Conservation (phyloP, 768 basidiomycete species). For the Mycena filopes region DNA sequence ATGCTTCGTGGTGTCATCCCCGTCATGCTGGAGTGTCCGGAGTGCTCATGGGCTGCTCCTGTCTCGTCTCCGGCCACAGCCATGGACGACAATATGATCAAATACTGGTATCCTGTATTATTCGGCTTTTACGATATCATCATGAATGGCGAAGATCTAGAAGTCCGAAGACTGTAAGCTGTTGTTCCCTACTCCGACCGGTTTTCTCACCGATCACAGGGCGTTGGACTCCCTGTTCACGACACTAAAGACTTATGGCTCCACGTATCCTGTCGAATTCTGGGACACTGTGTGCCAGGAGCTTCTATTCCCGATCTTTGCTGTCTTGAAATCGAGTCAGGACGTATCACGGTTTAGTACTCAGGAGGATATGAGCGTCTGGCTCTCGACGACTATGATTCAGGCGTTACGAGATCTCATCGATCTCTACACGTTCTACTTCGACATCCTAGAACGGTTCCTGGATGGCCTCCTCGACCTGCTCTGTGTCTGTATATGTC, state of each 20-base stretch:
- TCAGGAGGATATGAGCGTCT: conserved; percentile 99
- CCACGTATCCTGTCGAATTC: conserved; percentile 87
- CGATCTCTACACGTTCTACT: conserved; percentile 95
- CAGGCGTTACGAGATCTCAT: conserved; percentile 96
- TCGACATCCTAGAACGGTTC: conserved; percentile 88
- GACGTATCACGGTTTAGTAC: conserved; percentile 94
- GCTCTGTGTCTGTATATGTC: conserved; percentile 96
- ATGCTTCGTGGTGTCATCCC: conserved; percentile 96
- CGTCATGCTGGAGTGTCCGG: conserved; percentile 87
- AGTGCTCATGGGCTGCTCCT: conserved; percentile 55
- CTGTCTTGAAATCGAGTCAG: conserved; percentile 92
- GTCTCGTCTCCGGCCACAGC: conserved; percentile 44
- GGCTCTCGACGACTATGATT: conserved; percentile 99
- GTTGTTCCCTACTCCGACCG: background rate
- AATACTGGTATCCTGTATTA: conserved; percentile 95
- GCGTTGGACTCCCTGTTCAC: conserved; percentile 97
- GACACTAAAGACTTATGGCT: conserved; percentile 91
- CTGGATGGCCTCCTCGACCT: conserved; percentile 95
- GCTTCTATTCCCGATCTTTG: conserved; percentile 97
- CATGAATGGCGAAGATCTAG: conserved; percentile 99
- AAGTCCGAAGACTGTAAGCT: conserved; percentile 93
- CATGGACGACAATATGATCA: conserved; percentile 89
- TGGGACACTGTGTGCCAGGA: conserved; percentile 99
- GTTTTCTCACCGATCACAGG: conserved; percentile 52
- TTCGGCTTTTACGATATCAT: conserved; percentile 99